Evolutionary conservation across 176 grass and related monocot species (phyloP).

Genomic region (Pontederia paniculata): DNA sequence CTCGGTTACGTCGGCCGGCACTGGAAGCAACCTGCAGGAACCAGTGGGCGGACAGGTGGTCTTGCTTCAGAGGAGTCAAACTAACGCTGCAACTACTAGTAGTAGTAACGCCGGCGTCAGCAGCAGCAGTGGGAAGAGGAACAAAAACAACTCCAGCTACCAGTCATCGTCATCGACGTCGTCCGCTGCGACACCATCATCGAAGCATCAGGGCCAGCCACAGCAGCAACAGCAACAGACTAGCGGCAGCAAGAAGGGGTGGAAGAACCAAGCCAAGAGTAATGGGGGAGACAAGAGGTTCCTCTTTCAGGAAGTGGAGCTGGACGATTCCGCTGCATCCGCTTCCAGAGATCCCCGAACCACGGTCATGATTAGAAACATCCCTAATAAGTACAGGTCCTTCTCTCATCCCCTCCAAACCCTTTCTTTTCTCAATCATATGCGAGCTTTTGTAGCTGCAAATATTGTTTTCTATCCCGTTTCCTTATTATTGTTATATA

Average conservation of each 20-base stretch:
- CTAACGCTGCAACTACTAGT: background rate
- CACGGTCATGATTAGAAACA: constrained; percentile 98
- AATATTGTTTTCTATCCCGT: background rate
- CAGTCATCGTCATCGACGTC: background rate
- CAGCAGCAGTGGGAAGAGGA: constrained; percentile 25
- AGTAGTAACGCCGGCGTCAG: constrained; percentile 3
- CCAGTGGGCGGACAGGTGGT: constrained; percentile 10
- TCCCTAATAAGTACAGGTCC: constrained; percentile 99
- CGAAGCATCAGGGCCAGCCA: constrained; percentile 3
- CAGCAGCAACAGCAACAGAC: constrained; percentile 27
- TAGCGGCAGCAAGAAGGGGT: constrained; percentile 20
- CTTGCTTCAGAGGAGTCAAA: constrained; percentile 31
- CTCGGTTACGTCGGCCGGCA: constrained; percentile 10
- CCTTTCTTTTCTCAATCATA: background rate
- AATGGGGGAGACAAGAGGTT: constrained; percentile 43
- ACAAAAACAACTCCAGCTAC: constrained; percentile 1
- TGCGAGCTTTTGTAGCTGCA: too few relatives aligned
- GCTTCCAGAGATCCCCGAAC: constrained; percentile 53
- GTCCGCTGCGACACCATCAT: background rate
- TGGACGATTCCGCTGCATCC: constrained; percentile 2
- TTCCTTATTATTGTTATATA: background rate
- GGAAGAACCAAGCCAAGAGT: constrained; percentile 10
- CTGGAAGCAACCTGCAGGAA: background rate
- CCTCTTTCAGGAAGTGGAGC: constrained; percentile 59
- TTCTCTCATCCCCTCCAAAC: background rate